Evolutionary conservation across 2,329 filamentous ascomycete genomes (phyloP), one percentile per base, ranked within the genome.

Genomic region (Nigrospora oryzae): DNA sequence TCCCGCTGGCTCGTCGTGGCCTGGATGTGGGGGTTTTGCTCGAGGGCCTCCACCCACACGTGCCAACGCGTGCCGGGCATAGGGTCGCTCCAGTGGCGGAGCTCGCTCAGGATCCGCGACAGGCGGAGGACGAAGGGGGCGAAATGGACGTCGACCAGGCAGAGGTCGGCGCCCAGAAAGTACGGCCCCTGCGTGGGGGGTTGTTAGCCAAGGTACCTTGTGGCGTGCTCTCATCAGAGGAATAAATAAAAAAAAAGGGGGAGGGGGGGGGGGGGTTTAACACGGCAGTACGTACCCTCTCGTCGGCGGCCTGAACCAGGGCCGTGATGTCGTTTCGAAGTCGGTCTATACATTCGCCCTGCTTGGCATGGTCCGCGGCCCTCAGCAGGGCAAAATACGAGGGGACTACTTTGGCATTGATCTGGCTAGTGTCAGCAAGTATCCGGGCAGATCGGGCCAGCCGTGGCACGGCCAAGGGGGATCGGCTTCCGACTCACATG

Each of bases 391-490:
- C 74, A 63, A 89, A 90, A 68, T 94, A 94, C 11, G 71, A 67
- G 0, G 88, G 86, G 2, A 94, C 77, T 44, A 95, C 80, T 51
- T 82, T 74, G 31, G 83, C 76, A 59, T 93, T 89, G 58, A 90
- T 81, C 81, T 86, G 48, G n/a, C 17, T 5, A 17, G 31, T 11
- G 23, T 41, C 17, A 41, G 31, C 17, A 43, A 15, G 35, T 36
- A 38, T 47, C 13, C 52, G 50, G 16, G 12, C 30, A 11, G 11
- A 15, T 31, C 11, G 36, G 8, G 16, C 34, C 23, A 23, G 28
- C 31, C 6, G 14, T 6, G 7, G 8, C 12, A 16, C n/a, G 39
- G 28, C 8, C 23, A n/a, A n/a, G 11, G 31, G 6, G 11, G 4
- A 16, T 17, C 14, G 15, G 8, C 40, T 36, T 10, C 23, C 43